These are phyloP conservation scores for Dothideomycetidae sp. DNA, from an alignment of 2,329 filamentous ascomycete genomes.

Conservation along the genomic window DNA sequence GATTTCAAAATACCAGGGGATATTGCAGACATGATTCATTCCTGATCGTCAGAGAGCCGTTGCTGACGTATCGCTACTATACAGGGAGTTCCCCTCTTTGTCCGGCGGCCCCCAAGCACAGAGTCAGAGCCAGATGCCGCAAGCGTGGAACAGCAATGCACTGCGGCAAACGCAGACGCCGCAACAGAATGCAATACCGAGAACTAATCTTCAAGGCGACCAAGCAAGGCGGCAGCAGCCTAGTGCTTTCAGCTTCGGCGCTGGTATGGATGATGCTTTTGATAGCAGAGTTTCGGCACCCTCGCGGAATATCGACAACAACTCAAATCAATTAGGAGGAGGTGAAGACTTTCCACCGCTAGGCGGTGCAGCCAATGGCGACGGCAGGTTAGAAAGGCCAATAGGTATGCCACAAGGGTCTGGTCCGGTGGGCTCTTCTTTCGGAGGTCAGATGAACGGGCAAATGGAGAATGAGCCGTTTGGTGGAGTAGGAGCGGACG, in stretches of 20 bases:
- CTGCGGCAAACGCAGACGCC: slow-evolving; percentile 31
- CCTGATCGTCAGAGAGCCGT: too few species aligned
- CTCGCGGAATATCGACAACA: slow-evolving; percentile 34
- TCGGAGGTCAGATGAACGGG: slow-evolving; percentile 14
- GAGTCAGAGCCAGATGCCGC: slow-evolving; percentile 36
- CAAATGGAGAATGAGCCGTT: slow-evolving; percentile 7
- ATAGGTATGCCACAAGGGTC: slow-evolving; percentile 37
- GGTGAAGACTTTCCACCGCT: slow-evolving; percentile 49
- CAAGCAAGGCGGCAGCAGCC: slow-evolving; percentile 5
- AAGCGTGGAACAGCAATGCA: slow-evolving; percentile 43
- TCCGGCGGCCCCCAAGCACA: slow-evolving; percentile 43
- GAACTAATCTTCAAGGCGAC: slow-evolving; percentile 24
- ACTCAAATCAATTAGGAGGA: slow-evolving; percentile 38
- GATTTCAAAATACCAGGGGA: too few species aligned
- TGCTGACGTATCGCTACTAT: too few species aligned
- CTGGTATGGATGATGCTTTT: slow-evolving; percentile 37
- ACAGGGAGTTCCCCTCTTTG: slow-evolving; percentile 51
- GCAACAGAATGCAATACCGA: slow-evolving; percentile 18
- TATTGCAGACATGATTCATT: slow-evolving; percentile 17
- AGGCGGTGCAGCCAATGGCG: slow-evolving; percentile 36
- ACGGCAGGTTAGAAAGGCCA: slow-evolving; percentile 37
- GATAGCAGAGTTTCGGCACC: slow-evolving; percentile 41
- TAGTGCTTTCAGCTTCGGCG: slow-evolving; percentile 35
- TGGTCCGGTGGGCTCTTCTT: slow-evolving; percentile 21
- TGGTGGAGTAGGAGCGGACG: slow-evolving; percentile 5